Conservation (phyloP, 2,329 filamentous ascomycete species). For the Apiospora marii region DNA sequence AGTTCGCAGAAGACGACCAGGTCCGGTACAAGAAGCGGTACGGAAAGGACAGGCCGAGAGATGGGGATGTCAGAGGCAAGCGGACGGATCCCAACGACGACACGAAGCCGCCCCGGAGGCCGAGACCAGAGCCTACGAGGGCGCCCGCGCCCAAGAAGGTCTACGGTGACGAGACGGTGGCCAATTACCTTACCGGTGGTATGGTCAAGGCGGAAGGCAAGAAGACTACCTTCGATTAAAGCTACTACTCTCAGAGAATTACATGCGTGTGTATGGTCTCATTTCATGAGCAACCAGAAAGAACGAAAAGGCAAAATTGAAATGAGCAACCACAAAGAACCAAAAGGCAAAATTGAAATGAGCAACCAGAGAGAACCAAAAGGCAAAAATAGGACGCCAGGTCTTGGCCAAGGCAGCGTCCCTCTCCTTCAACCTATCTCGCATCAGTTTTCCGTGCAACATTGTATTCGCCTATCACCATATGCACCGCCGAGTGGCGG, state of each 20-base stretch:
- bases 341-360: background rate
- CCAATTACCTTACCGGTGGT: constrained; percentile 74
- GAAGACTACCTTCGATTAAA: constrained; percentile 81
- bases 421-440: background rate
- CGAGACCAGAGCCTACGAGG: background rate
- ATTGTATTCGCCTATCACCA: background rate
- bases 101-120: background rate
- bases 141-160: constrained; percentile 35
- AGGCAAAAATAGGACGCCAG: background rate
- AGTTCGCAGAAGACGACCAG: constrained; percentile 92
- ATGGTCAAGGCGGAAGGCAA: constrained; percentile 82
- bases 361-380: constrained; percentile 1
- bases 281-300: constrained; percentile 2
- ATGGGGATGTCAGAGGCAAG: constrained; percentile 37
- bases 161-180: constrained; percentile 56
- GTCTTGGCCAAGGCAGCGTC: background rate
- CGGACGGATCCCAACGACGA: constrained; percentile 37
- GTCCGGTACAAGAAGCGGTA: constrained; percentile 93
- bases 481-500: background rate
- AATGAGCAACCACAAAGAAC: background rate
- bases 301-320: background rate
- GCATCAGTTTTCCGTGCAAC: background rate
- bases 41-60: constrained; percentile 69
- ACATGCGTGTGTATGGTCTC: background rate
- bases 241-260: background rate